Percentiles rank a stretch among this genome's conserved stretches.
Evolutionary conservation across 2,329 filamentous ascomycete species (phyloP).

Genomic region (Teratosphaeria gauchensis): DNA sequence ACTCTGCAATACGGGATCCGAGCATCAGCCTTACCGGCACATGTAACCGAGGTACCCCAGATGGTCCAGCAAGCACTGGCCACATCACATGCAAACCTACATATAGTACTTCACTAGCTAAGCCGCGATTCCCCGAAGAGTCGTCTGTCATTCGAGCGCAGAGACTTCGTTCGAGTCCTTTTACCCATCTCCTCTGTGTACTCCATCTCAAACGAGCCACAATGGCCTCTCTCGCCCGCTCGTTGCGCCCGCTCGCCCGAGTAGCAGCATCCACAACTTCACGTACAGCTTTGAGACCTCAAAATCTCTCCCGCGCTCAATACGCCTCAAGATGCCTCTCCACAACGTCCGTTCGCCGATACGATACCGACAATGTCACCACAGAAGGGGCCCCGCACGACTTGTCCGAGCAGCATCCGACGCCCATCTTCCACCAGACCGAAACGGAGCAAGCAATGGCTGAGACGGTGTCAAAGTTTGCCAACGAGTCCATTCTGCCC

Average conservation of each 20-base stretch:
- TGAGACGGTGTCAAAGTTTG: conserved; percentile 84
- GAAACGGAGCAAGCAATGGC: conserved; percentile 85
- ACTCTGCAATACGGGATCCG: too few relatives aligned
- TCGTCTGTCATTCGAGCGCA: too few relatives aligned
- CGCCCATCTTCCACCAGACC: conserved; percentile 84
- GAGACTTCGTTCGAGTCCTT: too few relatives aligned
- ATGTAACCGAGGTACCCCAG: too few relatives aligned
- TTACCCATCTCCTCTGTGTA: background rate
- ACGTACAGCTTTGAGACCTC: conserved; percentile 5
- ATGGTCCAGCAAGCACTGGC: too few relatives aligned
- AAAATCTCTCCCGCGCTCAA: conserved; percentile 6
- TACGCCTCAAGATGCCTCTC: conserved; percentile 33
- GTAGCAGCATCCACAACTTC: conserved; percentile 16
- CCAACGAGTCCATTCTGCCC: conserved; percentile 76
- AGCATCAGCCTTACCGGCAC: too few relatives aligned
- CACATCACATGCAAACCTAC: too few relatives aligned
- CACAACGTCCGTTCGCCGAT: conserved; percentile 27
- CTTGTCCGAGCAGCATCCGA: conserved; percentile 71
- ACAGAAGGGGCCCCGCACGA: conserved; percentile 36
- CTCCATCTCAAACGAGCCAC: background rate
- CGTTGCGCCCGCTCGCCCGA: conserved; percentile 25
- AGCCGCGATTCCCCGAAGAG: too few relatives aligned
- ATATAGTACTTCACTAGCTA: too few relatives aligned
- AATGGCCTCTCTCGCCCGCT: conserved; percentile 24
- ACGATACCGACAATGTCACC: conserved; percentile 23